A percentile compares a stretch with the other conserved stretches of the same genome.
phyloP scores from a whole-genome alignment of 306 rosid genomes.

The Sechiopsis laciniata region DNA sequence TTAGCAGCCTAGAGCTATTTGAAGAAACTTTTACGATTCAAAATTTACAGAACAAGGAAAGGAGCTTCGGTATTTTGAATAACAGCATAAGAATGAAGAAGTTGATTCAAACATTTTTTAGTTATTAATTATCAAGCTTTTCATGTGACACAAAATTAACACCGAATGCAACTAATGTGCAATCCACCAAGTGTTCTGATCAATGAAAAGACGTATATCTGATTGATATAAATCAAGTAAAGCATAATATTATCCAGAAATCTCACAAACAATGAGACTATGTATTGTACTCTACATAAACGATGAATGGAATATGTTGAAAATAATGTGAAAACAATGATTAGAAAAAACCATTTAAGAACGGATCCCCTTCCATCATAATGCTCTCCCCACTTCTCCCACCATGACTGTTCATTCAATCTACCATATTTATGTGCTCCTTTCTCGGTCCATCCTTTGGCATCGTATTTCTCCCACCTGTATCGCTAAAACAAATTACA shows the following conservation, averaged over 20 bases:
- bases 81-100: slow-evolving; percentile 9
- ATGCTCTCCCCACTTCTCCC: slow-evolving; percentile 99
- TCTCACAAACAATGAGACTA: neutral
- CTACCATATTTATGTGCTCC: slow-evolving; percentile 96
- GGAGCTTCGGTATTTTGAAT: neutral
- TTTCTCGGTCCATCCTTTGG: slow-evolving; percentile 98
- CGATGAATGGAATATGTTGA: neutral
- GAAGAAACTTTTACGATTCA: slow-evolving; percentile 1
- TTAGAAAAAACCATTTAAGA: slow-evolving; percentile 69
- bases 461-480: slow-evolving; percentile 99
- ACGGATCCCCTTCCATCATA: slow-evolving; percentile 97
- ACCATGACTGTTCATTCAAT: slow-evolving; percentile 95
- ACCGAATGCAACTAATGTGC: neutral
- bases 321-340: slow-evolving; percentile 22
- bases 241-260: neutral
- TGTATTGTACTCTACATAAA: neutral
- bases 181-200: neutral
- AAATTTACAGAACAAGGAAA: neutral
- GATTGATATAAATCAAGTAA: neutral
- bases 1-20: neutral
- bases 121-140: slow-evolving; percentile 8
- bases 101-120: neutral
- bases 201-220: slow-evolving; percentile 6
- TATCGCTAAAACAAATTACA: slow-evolving; percentile 26
- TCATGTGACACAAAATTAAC: slow-evolving; percentile 15